These are phyloP conservation scores for Postia placenta DNA, from an alignment of 768 basidiomycete genomes.

Conservation along the genomic window DNA sequence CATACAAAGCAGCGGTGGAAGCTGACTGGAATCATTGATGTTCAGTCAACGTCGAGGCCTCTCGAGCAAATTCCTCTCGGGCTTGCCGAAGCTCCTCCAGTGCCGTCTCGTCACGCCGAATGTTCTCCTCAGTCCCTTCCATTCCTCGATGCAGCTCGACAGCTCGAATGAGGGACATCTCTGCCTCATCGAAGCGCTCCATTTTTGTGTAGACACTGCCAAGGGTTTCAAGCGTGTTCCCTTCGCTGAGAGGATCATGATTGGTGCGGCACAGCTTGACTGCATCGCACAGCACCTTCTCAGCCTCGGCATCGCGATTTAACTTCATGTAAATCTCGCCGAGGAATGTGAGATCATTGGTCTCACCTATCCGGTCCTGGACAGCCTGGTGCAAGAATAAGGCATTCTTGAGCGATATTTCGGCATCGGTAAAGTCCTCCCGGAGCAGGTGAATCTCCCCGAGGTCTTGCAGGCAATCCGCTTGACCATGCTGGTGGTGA, in stretches of 20 bases:
- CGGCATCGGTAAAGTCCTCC: background rate
- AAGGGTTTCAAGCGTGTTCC: background rate
- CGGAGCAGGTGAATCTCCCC: background rate
- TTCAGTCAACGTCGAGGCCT: no score
- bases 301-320: background rate
- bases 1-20: no score
- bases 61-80: no score
- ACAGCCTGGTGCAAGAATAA: background rate
- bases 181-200: background rate
- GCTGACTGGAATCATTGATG: no score
- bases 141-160: background rate
- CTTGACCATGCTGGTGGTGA: background rate
- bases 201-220: background rate
- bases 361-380: background rate
- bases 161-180: background rate
- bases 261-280: background rate
- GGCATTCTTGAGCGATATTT: background rate
- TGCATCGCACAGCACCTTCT: background rate
- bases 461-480: background rate
- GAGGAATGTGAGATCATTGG: background rate
- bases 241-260: background rate
- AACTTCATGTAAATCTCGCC: background rate
- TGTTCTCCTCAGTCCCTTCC: no score
- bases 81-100: no score
- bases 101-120: no score